These are phyloP conservation scores for Alternaria brassicicola DNA, from an alignment of 2,329 filamentous ascomycete species.

Conservation along the genomic window DNA sequence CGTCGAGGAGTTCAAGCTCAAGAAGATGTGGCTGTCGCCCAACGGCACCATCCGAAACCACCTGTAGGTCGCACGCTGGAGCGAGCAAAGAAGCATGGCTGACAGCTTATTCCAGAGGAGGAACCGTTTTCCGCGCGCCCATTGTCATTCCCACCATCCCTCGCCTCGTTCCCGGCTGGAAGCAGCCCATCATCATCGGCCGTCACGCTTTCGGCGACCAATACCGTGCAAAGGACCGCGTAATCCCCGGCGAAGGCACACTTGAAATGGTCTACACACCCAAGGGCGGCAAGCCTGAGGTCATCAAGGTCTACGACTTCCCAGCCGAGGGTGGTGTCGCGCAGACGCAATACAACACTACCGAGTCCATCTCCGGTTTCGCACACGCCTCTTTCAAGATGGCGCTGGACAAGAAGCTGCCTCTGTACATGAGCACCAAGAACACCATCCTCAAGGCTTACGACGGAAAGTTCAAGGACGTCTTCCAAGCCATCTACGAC, in stretches of 20 bases:
- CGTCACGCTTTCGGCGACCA: slow-evolving; percentile 98
- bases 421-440: slow-evolving; percentile 99
- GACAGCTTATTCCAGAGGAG: slow-evolving; percentile 61
- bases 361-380: slow-evolving; percentile 92
- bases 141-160: slow-evolving; percentile 95
- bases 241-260: slow-evolving; percentile 82
- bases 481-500: slow-evolving; percentile 97
- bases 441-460: slow-evolving; percentile 99
- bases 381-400: slow-evolving; percentile 97
- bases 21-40: slow-evolving; percentile 99
- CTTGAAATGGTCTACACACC: slow-evolving; percentile 96
- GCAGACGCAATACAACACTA: slow-evolving; percentile 98
- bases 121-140: slow-evolving; percentile 98
- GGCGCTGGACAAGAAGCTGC: slow-evolving; percentile 81
- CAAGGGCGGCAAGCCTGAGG: slow-evolving; percentile 76
- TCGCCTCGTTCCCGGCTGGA: slow-evolving; percentile 94
- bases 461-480: slow-evolving; percentile 98
- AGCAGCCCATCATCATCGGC: slow-evolving; percentile 98
- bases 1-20: slow-evolving; percentile 97
- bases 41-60: slow-evolving; percentile 83
- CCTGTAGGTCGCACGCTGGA: slow-evolving; percentile 52
- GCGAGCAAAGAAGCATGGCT: slow-evolving; percentile 9
- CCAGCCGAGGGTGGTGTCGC: slow-evolving; percentile 83
- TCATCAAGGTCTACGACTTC: slow-evolving; percentile 91
- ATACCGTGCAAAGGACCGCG: slow-evolving; percentile 93